Evolutionary conservation across 2,329 filamentous ascomycete genomes (phyloP).

Genomic region (Aspergillus vadensis): DNA sequence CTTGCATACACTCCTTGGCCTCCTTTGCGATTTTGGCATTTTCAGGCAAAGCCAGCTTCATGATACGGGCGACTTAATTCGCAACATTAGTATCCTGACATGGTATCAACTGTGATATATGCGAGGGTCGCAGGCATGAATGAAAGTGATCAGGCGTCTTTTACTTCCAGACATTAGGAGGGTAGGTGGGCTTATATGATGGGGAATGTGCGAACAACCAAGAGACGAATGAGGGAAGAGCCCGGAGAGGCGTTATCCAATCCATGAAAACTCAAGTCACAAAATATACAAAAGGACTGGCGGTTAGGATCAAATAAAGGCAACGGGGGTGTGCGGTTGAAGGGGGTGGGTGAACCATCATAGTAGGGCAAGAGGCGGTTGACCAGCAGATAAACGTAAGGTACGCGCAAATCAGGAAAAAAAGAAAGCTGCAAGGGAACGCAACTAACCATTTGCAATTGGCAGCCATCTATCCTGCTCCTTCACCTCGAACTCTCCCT

Average conservation of each 20-base stretch:
- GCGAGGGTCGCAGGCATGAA: neutral
- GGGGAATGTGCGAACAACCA: neutral
- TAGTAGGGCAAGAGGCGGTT: constrained; percentile 33
- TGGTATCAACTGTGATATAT: neutral
- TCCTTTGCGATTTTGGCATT: constrained; percentile 99
- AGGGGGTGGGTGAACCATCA: constrained; percentile 32
- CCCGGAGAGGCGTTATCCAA: neutral
- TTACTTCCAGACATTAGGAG: neutral
- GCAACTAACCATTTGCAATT: constrained; percentile 98
- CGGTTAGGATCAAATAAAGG: constrained; percentile 5
- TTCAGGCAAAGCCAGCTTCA: constrained; percentile 96
- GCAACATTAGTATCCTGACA: constrained; percentile 48
- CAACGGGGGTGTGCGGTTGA: constrained; percentile 26
- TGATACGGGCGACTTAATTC: constrained; percentile 95
- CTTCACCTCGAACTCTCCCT: constrained; percentile 97
- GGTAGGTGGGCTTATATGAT: neutral
- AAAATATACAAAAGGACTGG: neutral
- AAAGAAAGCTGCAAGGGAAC: constrained; percentile 40
- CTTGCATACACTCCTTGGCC: constrained; percentile 99
- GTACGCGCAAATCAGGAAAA: constrained; percentile 57
- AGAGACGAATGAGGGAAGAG: constrained; percentile 10
- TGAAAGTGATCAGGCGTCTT: neutral
- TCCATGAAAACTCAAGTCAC: neutral
- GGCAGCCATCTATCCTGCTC: constrained; percentile 99
- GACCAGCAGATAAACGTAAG: constrained; percentile 38